Conservation (phyloP, 768 basidiomycete species). For the Leccinum broughii region DNA sequence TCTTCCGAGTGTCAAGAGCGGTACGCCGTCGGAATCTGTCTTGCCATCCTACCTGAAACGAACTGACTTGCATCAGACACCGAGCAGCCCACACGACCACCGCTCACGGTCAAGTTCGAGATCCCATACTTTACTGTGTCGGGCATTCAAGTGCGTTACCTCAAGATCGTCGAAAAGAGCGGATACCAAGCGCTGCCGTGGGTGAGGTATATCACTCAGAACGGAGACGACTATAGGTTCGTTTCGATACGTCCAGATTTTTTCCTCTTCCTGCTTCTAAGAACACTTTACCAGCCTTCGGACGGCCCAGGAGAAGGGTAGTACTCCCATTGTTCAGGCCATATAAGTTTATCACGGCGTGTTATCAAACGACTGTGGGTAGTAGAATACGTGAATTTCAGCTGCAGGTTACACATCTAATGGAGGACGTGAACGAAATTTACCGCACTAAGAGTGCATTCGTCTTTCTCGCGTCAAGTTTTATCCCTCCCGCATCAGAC, state of each 20-base stretch:
- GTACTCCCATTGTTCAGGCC: constrained; percentile 52
- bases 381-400: background rate
- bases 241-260: constrained; percentile 13
- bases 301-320: constrained; percentile 75
- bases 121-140: constrained; percentile 99
- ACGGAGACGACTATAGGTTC: constrained; percentile 89
- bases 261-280: background rate
- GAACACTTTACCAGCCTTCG: constrained; percentile 43
- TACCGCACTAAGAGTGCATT: too few species aligned
- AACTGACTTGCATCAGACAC: constrained; percentile 43
- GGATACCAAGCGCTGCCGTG: constrained; percentile 96
- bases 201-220: constrained; percentile 93
- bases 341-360: constrained; percentile 6
- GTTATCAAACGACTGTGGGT: background rate
- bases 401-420: too few species aligned
- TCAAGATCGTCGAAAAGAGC: constrained; percentile 98
- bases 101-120: constrained; percentile 97
- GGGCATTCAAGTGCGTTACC: constrained; percentile 95
- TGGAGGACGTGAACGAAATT: too few species aligned
- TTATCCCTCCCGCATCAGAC: too few species aligned
- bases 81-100: constrained; percentile 75
- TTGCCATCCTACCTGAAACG: background rate
- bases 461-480: too few species aligned
- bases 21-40: constrained; percentile 44
- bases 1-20: constrained; percentile 87